A percentile compares a stretch with the other conserved stretches of the same genome.
Evolutionary conservation across 1,284 basidiomycete species (phyloP).

Genomic region (Marasmius sp.): DNA sequence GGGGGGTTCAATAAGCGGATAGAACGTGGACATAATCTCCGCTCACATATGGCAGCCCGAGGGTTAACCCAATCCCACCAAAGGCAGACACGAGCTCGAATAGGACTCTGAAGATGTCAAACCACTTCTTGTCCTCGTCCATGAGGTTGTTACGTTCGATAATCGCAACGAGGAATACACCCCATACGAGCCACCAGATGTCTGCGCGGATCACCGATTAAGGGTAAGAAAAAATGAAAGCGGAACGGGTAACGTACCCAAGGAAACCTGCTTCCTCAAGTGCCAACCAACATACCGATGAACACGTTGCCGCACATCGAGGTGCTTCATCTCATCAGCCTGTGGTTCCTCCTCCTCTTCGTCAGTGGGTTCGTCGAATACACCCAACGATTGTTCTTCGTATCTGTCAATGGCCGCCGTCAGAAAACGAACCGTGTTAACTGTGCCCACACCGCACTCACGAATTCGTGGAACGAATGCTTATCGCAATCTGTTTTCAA

Average conservation of each 20-base stretch:
- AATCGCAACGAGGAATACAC: constrained; percentile 64
- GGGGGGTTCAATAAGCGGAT: neutral
- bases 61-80: constrained; percentile 72
- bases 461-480: constrained; percentile 81
- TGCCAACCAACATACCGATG: constrained; percentile 50
- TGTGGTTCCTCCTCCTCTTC: constrained; percentile 49
- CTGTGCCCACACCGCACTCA: constrained; percentile 40
- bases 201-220: constrained; percentile 38
- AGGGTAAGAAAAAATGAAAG: neutral
- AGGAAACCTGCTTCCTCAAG: constrained; percentile 63
- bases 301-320: constrained; percentile 44
- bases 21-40: no score
- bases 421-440: neutral
- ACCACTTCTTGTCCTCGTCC: constrained; percentile 58
- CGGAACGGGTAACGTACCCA: constrained; percentile 25
- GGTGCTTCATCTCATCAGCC: constrained; percentile 35
- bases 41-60: constrained; percentile 61
- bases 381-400: constrained; percentile 69
- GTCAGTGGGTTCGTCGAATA: constrained; percentile 55
- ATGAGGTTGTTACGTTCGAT: constrained; percentile 64
- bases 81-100: constrained; percentile 71
- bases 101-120: constrained; percentile 61
- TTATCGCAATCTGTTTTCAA: constrained; percentile 48
- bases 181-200: constrained; percentile 62
- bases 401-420: constrained; percentile 32